A percentile compares a stretch with the other conserved stretches of the same genome.
Evolutionary conservation across 257 asterid genomes (phyloP).

Genomic region (Schizonepeta tenuifolia): DNA sequence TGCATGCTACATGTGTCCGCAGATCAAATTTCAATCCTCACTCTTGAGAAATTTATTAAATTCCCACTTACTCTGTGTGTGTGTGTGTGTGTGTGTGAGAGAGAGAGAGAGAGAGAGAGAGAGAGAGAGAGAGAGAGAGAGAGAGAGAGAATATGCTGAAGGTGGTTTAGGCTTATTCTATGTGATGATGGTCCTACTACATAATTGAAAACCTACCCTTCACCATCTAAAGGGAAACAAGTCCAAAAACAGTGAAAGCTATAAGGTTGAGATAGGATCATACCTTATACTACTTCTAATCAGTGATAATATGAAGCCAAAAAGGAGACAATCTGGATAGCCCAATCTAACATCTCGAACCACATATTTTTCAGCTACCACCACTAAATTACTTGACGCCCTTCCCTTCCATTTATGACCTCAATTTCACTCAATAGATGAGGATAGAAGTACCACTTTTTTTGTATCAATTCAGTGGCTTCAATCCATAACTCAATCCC

Average conservation of each 20-base stretch:
- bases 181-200: constrained; percentile 25
- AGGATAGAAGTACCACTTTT: constrained; percentile 19
- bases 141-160: constrained; percentile 32
- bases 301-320: constrained; percentile 8
- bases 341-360: constrained; percentile 29
- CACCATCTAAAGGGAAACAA: constrained; percentile 26
- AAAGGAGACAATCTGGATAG: constrained; percentile 34
- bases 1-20: constrained; percentile 12
- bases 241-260: constrained; percentile 22
- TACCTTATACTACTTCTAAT: background rate
- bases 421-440: constrained; percentile 22
- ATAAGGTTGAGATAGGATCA: background rate
- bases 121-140: background rate
- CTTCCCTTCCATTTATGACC: constrained; percentile 29
- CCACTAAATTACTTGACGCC: constrained; percentile 32
- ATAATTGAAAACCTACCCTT: constrained; percentile 35
- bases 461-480: constrained; percentile 28
- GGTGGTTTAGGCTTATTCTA: constrained; percentile 19
- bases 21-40: background rate
- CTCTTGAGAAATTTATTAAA: background rate
- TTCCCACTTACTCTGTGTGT: too few species aligned
- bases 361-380: constrained; percentile 37
- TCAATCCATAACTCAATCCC: constrained; percentile 38
- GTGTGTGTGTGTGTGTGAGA: too few species aligned
- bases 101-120: too few species aligned